Evolutionary conservation across 202 grass and related monocot species (phyloP), one percentile per base, ranked within the genome.

Genomic region (Zoysia matrella): DNA sequence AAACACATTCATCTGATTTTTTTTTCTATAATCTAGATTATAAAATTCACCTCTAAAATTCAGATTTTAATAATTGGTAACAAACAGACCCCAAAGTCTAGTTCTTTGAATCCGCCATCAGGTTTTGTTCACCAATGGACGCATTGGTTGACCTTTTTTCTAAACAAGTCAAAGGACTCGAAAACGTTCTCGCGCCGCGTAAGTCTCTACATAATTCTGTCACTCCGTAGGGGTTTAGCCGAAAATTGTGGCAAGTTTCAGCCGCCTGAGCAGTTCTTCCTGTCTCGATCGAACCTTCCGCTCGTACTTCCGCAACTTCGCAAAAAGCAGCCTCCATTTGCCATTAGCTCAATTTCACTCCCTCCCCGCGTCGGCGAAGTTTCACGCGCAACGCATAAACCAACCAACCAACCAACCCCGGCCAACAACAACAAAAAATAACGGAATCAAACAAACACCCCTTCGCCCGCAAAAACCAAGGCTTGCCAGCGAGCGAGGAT

Each of bases 231-330:
- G 78, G 73, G 49, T 50, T 62, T 14, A 47, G 30, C 1, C 36
- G 7, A 55, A 71, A 51, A 12, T 3, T 2, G 15, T 11, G 43
- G 52, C 52, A 14, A 61, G 9, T 40, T 40, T 18, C 43, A 1
- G 10, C 64, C 30, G 3, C 40, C 11, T 46, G 12, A 67, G 77
- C 42, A 13, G 50, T 64, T 11, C n/a, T 6, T 4, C n/a, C 63
- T 58, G 71, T 48, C 72, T 81, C 47, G 64, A 88, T 36, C 30
- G 30, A 36, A 84, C 76, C 48, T 84, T 84, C 86, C 75, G 54
- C 30, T 64, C 55, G 63, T 41, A 83, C 30, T 36, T 4, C 77
- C 72, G 56, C 18, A 45, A 50, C 30, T 71, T 88, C 81, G 7
- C 81, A 55, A 41, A 88, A 84, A 80, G 42, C 41, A 54, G 4